These are phyloP conservation scores for Dipteronia sinensis DNA, from an alignment of 345 rosid species.

Conservation along the genomic window DNA sequence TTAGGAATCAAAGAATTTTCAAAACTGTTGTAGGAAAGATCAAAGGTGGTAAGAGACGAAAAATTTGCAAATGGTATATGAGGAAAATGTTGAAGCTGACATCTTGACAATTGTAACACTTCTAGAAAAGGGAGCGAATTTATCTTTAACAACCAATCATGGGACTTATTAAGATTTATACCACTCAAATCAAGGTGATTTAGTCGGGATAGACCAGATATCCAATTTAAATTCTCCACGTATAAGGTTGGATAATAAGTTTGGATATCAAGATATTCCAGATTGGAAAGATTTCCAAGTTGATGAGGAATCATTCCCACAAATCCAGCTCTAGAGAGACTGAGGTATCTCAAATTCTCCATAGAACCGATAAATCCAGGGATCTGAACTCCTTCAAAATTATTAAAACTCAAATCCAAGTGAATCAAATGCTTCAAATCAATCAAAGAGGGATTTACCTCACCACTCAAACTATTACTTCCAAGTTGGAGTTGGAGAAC, in stretches of 20 bases:
- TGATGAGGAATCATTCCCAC: conserved; percentile 6
- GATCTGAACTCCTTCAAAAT: not conserved
- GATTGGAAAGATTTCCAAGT: conserved; percentile 11
- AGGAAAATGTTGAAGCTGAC: not conserved
- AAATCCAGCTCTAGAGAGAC: not conserved
- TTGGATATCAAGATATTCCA: not conserved
- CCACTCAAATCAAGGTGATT: not conserved
- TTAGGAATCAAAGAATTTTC: not conserved
- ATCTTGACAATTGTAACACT: not conserved
- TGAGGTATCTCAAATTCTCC: not conserved
- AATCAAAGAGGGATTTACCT: conserved; percentile 12
- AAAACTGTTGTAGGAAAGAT: not conserved
- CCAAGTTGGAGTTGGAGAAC: not conserved
- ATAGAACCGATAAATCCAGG: not conserved
- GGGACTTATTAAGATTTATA: not conserved
- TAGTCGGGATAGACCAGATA: not conserved
- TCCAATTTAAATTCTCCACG: not conserved
- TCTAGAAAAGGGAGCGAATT: not conserved
- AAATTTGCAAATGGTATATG: not conserved
- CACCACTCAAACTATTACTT: not conserved
- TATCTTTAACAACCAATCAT: not conserved
- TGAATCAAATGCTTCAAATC: not conserved
- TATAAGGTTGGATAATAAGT: not conserved
- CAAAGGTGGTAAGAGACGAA: not conserved
- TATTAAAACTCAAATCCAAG: no score